Evolutionary conservation across 2,329 filamentous ascomycete species (phyloP).

Genomic region (Botrytis cinerea): DNA sequence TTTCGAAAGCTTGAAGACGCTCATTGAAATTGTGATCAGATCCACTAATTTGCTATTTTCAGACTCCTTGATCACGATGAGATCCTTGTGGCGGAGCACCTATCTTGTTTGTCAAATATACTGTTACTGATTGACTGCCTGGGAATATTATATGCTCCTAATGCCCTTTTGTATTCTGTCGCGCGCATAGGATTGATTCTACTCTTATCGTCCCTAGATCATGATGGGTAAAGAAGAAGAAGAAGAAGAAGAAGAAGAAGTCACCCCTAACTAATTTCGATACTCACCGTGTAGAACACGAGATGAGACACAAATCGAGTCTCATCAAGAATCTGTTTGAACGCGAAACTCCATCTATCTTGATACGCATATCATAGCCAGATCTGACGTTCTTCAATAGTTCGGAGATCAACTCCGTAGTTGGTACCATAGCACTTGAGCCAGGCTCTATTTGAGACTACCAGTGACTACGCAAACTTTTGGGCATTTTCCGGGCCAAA

Average conservation of each 20-base stretch:
- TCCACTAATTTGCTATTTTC: constrained; percentile 17
- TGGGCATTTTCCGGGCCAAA: neutral
- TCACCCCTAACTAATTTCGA: neutral
- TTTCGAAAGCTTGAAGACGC: constrained; percentile 16
- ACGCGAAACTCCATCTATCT: constrained; percentile 1
- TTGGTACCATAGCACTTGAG: neutral
- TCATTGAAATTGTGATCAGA: neutral
- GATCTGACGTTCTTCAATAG: constrained; percentile 15
- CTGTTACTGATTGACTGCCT: neutral
- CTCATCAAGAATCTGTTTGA: constrained; percentile 1
- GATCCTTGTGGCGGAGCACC: constrained; percentile 5
- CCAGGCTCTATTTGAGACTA: constrained; percentile 1
- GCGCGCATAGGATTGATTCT: neutral
- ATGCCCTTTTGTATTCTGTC: neutral
- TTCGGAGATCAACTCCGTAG: neutral
- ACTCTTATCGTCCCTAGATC: neutral
- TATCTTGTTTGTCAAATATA: neutral
- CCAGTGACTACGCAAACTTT: neutral
- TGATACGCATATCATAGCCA: constrained; percentile 10
- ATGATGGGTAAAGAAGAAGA: neutral
- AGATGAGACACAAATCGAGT: constrained; percentile 6
- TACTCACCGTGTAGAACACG: neutral
- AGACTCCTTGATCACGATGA: neutral
- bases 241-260: neutral
- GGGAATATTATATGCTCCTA: neutral